A percentile compares a stretch with the other conserved stretches of the same genome.
These are phyloP conservation scores for Xerocomellus amylosporus DNA, from an alignment of 768 basidiomycete species.

Conservation along the genomic window DNA sequence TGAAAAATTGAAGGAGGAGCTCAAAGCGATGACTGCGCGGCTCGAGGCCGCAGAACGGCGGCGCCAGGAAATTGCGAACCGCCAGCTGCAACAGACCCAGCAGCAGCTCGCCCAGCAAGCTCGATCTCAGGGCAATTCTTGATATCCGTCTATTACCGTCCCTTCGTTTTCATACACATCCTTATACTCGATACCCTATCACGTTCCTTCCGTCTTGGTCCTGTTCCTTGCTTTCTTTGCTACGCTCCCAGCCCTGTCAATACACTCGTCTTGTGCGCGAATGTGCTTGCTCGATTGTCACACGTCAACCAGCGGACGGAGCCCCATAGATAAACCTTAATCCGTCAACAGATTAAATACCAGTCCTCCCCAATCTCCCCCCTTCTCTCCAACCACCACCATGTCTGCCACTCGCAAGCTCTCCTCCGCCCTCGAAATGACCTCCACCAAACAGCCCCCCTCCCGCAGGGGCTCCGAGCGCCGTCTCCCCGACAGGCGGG, in stretches of 20 bases:
- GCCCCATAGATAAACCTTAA: conserved; percentile 15
- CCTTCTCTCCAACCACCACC: conserved; percentile 15
- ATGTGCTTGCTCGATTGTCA: conserved; percentile 5
- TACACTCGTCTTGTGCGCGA: neutral
- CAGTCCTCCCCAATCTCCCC: neutral
- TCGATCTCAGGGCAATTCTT: conserved; percentile 20
- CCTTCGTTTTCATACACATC: conserved; percentile 12
- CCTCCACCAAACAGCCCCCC: conserved; percentile 28
- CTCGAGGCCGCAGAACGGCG: conserved; percentile 72
- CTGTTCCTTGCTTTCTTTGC: conserved; percentile 13
- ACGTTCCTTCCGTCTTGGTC: conserved; percentile 18
- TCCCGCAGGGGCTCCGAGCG: conserved; percentile 48
- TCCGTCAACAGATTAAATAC: conserved; percentile 10
- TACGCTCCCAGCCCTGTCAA: conserved; percentile 3
- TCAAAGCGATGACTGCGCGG: conserved; percentile 70
- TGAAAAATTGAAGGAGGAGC: conserved; percentile 71
- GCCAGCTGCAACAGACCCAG: conserved; percentile 29
- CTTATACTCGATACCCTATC: conserved; percentile 24
- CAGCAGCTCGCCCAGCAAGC: conserved; percentile 14
- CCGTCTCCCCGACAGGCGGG: conserved; percentile 44
- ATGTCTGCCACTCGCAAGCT: conserved; percentile 25
- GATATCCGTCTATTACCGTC: conserved; percentile 30
- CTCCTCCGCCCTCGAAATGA: conserved; percentile 33
- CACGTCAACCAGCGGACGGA: conserved; percentile 2
- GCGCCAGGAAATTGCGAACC: conserved; percentile 43